Evolutionary conservation across 257 asterid species (phyloP).

Genomic region (Galeopsis tetrahit): DNA sequence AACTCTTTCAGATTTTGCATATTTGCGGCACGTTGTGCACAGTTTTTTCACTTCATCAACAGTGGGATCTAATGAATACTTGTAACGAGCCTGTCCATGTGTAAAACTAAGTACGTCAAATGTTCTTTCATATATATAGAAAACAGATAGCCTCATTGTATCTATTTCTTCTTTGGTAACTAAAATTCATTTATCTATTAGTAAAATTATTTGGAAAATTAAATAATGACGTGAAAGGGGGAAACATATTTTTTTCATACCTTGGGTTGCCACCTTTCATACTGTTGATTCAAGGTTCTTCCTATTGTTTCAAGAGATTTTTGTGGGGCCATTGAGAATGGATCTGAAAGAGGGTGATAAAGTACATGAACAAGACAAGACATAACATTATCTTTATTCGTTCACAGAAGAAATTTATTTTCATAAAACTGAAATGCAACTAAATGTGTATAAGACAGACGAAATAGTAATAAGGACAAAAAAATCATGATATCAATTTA

Average conservation of each 20-base stretch:
- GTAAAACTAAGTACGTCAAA: constrained; percentile 19
- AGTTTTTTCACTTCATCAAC: constrained; percentile 95
- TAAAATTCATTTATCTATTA: constrained; percentile 23
- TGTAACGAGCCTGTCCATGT: constrained; percentile 79
- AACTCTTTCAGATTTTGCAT: constrained; percentile 97
- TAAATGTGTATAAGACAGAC: neutral
- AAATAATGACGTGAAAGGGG: neutral
- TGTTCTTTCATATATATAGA: constrained; percentile 25
- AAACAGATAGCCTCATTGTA: constrained; percentile 2
- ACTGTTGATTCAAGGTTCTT: constrained; percentile 58
- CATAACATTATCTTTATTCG: constrained; percentile 5
- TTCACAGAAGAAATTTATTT: neutral
- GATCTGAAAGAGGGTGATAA: constrained; percentile 56
- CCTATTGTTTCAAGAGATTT: constrained; percentile 61
- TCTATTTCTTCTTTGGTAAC: constrained; percentile 9
- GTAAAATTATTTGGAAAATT: neutral
- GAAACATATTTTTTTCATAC: constrained; percentile 45
- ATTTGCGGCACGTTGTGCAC: constrained; percentile 90
- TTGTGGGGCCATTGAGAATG: constrained; percentile 70
- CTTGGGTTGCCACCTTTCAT: constrained; percentile 79
- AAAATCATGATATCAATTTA: neutral
- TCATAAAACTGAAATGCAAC: neutral
- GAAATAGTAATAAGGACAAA: constrained; percentile 12
- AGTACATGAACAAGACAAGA: constrained; percentile 30
- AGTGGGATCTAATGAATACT: constrained; percentile 88